Percentiles rank a stretch among this genome's conserved stretches.
Evolutionary conservation across 164 flowering plant genomes (phyloP).

Genomic region (Annona squamosa): DNA sequence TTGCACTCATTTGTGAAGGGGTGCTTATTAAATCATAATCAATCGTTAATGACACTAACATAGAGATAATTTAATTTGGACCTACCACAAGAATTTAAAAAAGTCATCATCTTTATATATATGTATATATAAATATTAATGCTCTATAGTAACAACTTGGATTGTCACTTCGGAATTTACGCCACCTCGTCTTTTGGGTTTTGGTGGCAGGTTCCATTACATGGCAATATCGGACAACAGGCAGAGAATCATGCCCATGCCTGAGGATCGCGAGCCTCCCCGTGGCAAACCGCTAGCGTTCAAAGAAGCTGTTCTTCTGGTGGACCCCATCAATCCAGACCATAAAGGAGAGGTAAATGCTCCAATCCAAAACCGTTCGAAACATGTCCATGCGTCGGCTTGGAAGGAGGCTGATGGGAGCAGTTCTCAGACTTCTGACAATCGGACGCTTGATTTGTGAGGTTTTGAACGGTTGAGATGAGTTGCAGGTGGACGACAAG

Average conservation of each 20-base stretch:
- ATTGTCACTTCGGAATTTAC: too few relatives aligned
- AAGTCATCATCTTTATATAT: too few relatives aligned
- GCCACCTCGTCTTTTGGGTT: not conserved
- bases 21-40: too few relatives aligned
- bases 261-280: constrained; percentile 71
- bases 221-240: constrained; percentile 85
- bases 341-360: constrained; percentile 56
- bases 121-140: too few relatives aligned
- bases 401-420: not conserved
- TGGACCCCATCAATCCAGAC: constrained; percentile 54
- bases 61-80: too few relatives aligned
- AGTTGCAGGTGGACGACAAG: constrained; percentile 84
- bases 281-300: constrained; percentile 66
- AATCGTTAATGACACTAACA: too few relatives aligned
- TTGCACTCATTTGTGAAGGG: too few relatives aligned
- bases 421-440: not conserved
- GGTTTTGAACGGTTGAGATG: not conserved
- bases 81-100: too few relatives aligned
- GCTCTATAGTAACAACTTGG: too few relatives aligned
- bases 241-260: constrained; percentile 75
- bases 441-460: not conserved
- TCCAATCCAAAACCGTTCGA: not conserved
- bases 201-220: constrained; percentile 61
- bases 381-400: not conserved
- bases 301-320: constrained; percentile 78